phyloP scores from a whole-genome alignment of 2,329 filamentous ascomycete species.

The Fusarium sp. region DNA sequence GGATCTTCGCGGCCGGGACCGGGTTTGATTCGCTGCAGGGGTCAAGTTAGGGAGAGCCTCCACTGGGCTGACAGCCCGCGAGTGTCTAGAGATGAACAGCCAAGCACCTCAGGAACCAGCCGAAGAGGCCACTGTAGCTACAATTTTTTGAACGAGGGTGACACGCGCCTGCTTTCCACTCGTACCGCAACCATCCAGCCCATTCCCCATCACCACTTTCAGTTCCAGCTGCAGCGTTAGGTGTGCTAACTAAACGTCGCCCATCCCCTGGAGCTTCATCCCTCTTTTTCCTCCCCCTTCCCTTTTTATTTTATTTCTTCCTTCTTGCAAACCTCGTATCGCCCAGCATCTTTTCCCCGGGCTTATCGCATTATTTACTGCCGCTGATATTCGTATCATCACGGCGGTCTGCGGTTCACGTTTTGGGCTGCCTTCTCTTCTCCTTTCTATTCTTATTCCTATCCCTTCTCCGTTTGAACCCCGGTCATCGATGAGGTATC shows the following conservation, averaged over 20 bases:
- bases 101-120: conserved; percentile 18
- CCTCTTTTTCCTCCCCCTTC: conserved; percentile 37
- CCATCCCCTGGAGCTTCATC: conserved; percentile 48
- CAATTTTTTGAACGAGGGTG: conserved; percentile 48
- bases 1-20: conserved; percentile 39
- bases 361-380: conserved; percentile 28
- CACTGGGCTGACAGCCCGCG: conserved; percentile 33
- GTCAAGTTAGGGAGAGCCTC: conserved; percentile 28
- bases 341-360: conserved; percentile 20
- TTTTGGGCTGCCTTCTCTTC: conserved; percentile 35
- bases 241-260: conserved; percentile 28
- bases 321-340: conserved; percentile 32
- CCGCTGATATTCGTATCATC: conserved; percentile 28
- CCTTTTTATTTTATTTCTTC: conserved; percentile 29
- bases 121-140: conserved; percentile 58
- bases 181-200: conserved; percentile 31
- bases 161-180: conserved; percentile 29
- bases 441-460: conserved; percentile 27
- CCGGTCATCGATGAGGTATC: conserved; percentile 43
- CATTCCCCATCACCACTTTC: conserved; percentile 33
- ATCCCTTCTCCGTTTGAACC: conserved; percentile 23
- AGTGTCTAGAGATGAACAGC: not conserved
- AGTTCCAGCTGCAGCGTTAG: conserved; percentile 36
- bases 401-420: conserved; percentile 39
- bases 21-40: conserved; percentile 42